Conservation (phyloP, 1,284 basidiomycete genomes). For the Ceratobasidium sp. region DNA sequence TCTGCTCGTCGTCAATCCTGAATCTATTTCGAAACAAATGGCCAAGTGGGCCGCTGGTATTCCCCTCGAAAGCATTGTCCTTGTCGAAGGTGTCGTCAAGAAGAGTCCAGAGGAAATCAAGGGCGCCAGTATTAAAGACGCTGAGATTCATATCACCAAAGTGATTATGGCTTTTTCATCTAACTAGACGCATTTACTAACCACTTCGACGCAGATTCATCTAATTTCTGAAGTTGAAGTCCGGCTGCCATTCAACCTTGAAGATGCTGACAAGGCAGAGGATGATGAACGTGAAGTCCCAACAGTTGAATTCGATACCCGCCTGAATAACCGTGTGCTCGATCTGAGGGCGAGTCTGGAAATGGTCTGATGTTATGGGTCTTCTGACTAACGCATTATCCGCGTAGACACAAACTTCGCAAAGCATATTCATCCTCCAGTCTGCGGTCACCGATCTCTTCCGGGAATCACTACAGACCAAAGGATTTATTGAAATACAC, state of each 20-base stretch:
- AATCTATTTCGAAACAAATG: constrained; percentile 96
- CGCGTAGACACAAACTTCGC: constrained; percentile 73
- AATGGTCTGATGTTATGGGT: neutral
- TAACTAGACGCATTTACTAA: constrained; percentile 3
- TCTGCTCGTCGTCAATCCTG: constrained; percentile 78
- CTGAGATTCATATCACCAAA: constrained; percentile 88
- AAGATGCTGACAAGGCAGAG: constrained; percentile 85
- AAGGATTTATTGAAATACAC: constrained; percentile 94
- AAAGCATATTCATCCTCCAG: constrained; percentile 95
- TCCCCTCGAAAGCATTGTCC: constrained; percentile 89
- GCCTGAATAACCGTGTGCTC: constrained; percentile 94
- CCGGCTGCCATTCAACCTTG: constrained; percentile 89
- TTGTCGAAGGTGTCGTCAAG: constrained; percentile 84
- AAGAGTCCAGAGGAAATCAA: constrained; percentile 90
- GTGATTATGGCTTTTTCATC: constrained; percentile 57
- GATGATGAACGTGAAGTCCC: constrained; percentile 57
- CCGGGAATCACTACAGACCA: constrained; percentile 80
- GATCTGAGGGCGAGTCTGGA: constrained; percentile 80
- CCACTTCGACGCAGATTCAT: constrained; percentile 71
- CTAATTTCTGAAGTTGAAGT: constrained; percentile 81
- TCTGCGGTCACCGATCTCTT: constrained; percentile 86
- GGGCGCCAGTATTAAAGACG: constrained; percentile 87
- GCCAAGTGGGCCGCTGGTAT: constrained; percentile 89
- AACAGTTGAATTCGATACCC: constrained; percentile 86
- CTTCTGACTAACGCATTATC: constrained; percentile 30